phyloP scores from a whole-genome alignment of 495 filamentous ascomycete genomes.

The Cercophora newfieldiana region DNA sequence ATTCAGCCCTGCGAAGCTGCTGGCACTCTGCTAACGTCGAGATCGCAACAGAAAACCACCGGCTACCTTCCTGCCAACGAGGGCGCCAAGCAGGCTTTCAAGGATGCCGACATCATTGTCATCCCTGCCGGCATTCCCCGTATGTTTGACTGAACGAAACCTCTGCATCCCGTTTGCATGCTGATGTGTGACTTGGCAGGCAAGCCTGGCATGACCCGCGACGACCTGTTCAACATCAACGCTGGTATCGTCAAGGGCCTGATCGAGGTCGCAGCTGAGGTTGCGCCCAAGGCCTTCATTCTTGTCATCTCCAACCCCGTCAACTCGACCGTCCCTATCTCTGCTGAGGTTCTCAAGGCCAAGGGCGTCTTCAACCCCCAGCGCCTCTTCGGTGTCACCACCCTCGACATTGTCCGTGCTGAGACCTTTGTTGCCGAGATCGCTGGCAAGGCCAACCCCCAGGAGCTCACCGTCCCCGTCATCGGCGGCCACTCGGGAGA shows the following conservation, averaged over 20 bases:
- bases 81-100: conserved; percentile 83
- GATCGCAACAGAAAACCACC: conserved; percentile 68
- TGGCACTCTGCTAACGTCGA: conserved; percentile 23
- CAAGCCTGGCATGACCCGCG: conserved; percentile 99
- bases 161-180: neutral
- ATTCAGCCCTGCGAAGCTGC: too few relatives aligned
- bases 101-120: conserved; percentile 89
- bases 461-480: conserved; percentile 81
- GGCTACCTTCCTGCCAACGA: conserved; percentile 90
- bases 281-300: conserved; percentile 85
- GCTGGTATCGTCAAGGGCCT: conserved; percentile 90
- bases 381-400: conserved; percentile 96
- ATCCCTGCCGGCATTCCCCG: conserved; percentile 98
- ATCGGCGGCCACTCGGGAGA: conserved; percentile 96
- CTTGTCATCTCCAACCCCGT: conserved; percentile 99
- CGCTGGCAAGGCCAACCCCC: conserved; percentile 76
- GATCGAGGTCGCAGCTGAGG: conserved; percentile 80
- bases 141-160: conserved; percentile 46
- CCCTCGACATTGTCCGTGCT: conserved; percentile 94
- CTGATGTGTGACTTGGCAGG: conserved; percentile 52
- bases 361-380: conserved; percentile 90
- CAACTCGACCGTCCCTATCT: conserved; percentile 98
- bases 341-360: conserved; percentile 91
- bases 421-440: conserved; percentile 93
- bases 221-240: conserved; percentile 98